A percentile compares a stretch with the other conserved stretches of the same genome.
phyloP scores from a whole-genome alignment of 257 asterid species.

The Solanum habrochaites region DNA sequence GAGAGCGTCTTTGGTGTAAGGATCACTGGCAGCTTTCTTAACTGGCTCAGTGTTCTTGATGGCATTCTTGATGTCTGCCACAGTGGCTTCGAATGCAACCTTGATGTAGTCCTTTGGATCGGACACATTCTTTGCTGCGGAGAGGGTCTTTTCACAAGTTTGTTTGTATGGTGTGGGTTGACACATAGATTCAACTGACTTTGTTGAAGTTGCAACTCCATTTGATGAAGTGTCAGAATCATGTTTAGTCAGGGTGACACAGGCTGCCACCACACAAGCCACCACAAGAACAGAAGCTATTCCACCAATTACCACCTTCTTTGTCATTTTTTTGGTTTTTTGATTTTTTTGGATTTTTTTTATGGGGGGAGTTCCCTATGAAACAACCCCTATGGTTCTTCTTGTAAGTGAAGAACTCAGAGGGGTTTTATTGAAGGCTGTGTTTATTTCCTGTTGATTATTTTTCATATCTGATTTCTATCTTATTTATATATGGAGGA shows the following conservation, averaged over 20 bases:
- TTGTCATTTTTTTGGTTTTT: conserved; percentile 18
- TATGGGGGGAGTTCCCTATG: not conserved
- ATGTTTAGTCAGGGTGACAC: conserved; percentile 2
- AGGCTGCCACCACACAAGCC: conserved; percentile 39
- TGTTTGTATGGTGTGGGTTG: conserved; percentile 40
- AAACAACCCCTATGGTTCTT: not conserved
- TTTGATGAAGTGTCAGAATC: not conserved
- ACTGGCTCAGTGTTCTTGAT: conserved; percentile 17
- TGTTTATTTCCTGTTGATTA: not conserved
- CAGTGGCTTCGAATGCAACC: conserved; percentile 32
- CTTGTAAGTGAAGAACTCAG: not conserved
- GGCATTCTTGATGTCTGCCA: conserved; percentile 20
- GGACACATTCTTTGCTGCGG: conserved; percentile 21
- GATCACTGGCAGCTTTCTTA: conserved; percentile 31
- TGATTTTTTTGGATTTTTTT: not conserved
- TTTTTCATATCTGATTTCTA: not conserved
- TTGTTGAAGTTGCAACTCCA: conserved; percentile 17
- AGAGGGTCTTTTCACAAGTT: conserved; percentile 34
- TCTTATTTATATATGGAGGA: not conserved
- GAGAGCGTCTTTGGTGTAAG: conserved; percentile 41
- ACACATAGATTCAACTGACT: conserved; percentile 41
- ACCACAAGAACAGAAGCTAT: conserved; percentile 33
- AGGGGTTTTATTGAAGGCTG: not conserved
- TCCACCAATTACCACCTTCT: conserved; percentile 19
- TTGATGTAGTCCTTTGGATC: conserved; percentile 44